A percentile compares a stretch with the other conserved stretches of the same genome.
Evolutionary conservation across 768 basidiomycete species (phyloP).

Genomic region (Lentinula boryana): DNA sequence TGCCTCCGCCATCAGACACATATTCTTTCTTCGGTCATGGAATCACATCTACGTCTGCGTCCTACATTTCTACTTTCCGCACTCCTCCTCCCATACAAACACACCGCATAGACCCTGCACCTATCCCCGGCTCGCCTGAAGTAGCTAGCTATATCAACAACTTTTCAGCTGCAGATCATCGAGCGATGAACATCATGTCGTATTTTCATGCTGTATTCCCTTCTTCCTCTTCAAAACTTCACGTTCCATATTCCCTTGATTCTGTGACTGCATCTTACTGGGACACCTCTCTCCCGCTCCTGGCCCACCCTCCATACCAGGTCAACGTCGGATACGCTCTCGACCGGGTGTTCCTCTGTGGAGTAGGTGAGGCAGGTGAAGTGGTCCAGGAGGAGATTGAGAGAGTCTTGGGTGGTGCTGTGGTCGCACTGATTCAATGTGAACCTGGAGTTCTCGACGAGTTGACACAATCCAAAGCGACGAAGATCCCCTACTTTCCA

Average conservation of each 20-base stretch:
- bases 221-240: constrained; percentile 7
- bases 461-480: neutral
- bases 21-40: neutral
- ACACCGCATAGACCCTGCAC: neutral
- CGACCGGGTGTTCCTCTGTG: constrained; percentile 52
- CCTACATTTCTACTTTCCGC: neutral
- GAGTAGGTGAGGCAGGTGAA: constrained; percentile 68
- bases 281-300: constrained; percentile 65
- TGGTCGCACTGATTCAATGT: constrained; percentile 69
- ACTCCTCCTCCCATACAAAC: neutral
- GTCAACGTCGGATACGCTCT: constrained; percentile 54
- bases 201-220: constrained; percentile 61
- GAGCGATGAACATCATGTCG: constrained; percentile 64
- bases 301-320: constrained; percentile 65
- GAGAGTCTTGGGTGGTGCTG: constrained; percentile 69
- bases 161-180: constrained; percentile 60
- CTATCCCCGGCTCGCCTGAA: neutral
- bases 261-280: constrained; percentile 40
- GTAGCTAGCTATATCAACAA: constrained; percentile 26
- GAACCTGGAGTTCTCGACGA: constrained; percentile 36
- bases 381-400: constrained; percentile 64
- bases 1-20: neutral
- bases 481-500: constrained; percentile 48
- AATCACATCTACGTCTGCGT: neutral
- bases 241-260: neutral